Base-by-base conservation (phyloP, 345 rosid genomes). In the Cardiospermum halicacabum region DNA sequence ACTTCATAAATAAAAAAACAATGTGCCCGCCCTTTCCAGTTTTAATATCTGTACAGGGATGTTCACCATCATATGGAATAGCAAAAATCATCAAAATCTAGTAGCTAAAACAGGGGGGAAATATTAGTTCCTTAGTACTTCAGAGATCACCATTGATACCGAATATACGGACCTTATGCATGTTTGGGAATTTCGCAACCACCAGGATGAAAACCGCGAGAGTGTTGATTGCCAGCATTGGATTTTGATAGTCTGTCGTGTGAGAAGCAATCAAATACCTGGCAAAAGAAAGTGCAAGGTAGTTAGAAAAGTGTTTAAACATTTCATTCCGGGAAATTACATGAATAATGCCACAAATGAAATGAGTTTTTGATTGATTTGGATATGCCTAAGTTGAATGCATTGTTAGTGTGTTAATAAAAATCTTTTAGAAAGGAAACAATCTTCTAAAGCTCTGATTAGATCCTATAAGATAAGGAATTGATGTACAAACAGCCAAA, bases 151-250 rank as follows among this genome's bases (percentile, higher is more conserved):
- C 92, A 56, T 89, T 89, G 73, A 89, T 89, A 53, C 96, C 96
- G 63, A 89, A 89, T 58, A 89, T 86, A 19, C 96, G 92, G 72
- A 89, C 92, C 79, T 84, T 86, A 81, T 89, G 92, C 96, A 89
- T 89, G 76, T 89, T 83, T 0, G 89, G 92, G 74, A 86, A 89
- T 79, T 89, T 89, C 0, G 96, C 96, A 4, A 86, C 80, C 11
- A 89, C 96, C 62, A 86, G 83, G 13, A 89, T 81, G 24, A 83
- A 62, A 18, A 86, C 87, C 5, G 91, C 96, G 37, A 84, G 64
- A 0, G 92, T 84, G 78, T 89, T 84, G 49, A 89, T 71, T 58
- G 84, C 77, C 6, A 89, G 87, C 96, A 89, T 84, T 0, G 96
- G 96, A 56, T 86, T 75, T 48, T 83, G 85, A 66, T 89, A 86